Evolutionary conservation across 164 flowering plant genomes (phyloP), one percentile per base, ranked within the genome.

Genomic region (Warburgia ugandensis): DNA sequence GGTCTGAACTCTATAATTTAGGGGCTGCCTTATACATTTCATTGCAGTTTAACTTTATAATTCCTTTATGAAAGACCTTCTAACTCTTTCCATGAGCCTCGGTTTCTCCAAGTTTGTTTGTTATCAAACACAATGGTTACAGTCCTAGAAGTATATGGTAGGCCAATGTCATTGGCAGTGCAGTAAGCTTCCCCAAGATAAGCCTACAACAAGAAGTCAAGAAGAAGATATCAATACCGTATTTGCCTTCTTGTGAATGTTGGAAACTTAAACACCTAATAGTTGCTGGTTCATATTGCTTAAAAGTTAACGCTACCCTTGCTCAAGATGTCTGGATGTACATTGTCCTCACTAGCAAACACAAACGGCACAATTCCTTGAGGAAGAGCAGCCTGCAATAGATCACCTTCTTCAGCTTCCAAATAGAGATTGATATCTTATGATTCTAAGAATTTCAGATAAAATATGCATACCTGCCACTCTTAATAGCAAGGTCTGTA

Each of bases 351-450:
- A 59, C 70, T 83, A 35, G 90, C 84, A 57, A 82, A 85, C 19
- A 85, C 87, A 63, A 85, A 85, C 7, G 88, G 81, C 26, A 86
- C 92, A 20, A 81, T 70, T 61, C 86, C 86, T 71, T 78, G 92
- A 41, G 96, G 92, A 60, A 86, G 86, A 65, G 89, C 85, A 39
- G 92, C 86, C 92, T 81, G 75, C 66, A 61, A 11, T 4, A 45
- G 29, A 47, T n/a, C 28, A 30, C 21, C 28, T 33, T 23, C 11
- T 45, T 64, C 45, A 45, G 58, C 23, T 20, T 53, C 12, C 45
- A 19, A 50, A 35, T n/a, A n/a, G n/a, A n/a, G n/a, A n/a, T n/a
- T n/a, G n/a, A n/a, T n/a, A n/a, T n/a, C n/a, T n/a, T n/a, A n/a
- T n/a, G n/a, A n/a, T n/a, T n/a, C n/a, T n/a, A n/a, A n/a, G n/a